A percentile compares a stretch with the other conserved stretches of the same genome.
Conservation (phyloP, 495 filamentous ascomycete genomes). For the Jackrogersella minutella region DNA sequence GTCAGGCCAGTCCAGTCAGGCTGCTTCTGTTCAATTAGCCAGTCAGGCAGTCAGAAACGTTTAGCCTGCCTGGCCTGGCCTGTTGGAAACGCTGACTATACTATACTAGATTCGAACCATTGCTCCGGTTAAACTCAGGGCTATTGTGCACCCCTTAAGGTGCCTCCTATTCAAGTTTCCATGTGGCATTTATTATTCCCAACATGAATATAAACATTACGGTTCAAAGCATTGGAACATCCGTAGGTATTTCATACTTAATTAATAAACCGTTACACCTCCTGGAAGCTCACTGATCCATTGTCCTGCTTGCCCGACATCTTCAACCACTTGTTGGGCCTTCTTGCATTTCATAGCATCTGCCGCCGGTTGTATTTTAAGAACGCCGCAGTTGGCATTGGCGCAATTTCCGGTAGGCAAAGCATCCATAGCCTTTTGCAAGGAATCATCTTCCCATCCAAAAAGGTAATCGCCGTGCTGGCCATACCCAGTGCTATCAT, state of each 20-base stretch:
- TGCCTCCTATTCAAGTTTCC: too few relatives aligned
- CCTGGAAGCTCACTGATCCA: constrained; percentile 26
- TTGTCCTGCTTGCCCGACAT: constrained; percentile 27
- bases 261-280: constrained; percentile 7
- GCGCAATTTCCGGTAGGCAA: constrained; percentile 41
- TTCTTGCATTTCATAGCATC: constrained; percentile 48
- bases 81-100: too few relatives aligned
- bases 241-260: not conserved
- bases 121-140: too few relatives aligned
- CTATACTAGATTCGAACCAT: too few relatives aligned
- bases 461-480: constrained; percentile 56
- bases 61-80: too few relatives aligned
- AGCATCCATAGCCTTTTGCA: constrained; percentile 53
- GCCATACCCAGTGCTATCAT: constrained; percentile 45
- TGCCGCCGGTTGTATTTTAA: constrained; percentile 46
- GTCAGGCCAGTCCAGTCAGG: too few relatives aligned
- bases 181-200: too few relatives aligned
- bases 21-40: too few relatives aligned
- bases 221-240: not conserved
- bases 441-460: constrained; percentile 52
- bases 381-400: constrained; percentile 47
- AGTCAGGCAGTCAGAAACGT: too few relatives aligned
- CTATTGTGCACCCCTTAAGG: too few relatives aligned
- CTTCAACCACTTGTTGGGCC: constrained; percentile 46
- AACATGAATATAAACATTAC: not conserved